Conservation (phyloP, 495 filamentous ascomycete genomes). For the Rhizodiscina lignyota region DNA sequence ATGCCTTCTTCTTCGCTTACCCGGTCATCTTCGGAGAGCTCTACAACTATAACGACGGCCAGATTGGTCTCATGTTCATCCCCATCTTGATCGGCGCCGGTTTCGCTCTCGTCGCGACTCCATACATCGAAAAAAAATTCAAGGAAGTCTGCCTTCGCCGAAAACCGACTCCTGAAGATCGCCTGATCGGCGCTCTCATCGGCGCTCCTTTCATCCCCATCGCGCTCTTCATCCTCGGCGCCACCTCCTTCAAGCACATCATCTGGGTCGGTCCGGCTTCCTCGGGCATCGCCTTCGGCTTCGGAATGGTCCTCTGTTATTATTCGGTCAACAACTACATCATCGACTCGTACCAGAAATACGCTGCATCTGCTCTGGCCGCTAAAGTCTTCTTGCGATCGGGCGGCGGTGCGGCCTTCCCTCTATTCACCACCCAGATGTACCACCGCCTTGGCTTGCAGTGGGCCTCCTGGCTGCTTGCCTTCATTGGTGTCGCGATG, state of each 20-base stretch:
- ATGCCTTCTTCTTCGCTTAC: conserved; percentile 21
- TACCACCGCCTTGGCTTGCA: conserved; percentile 19
- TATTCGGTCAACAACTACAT: conserved; percentile 18
- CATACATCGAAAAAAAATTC: no score
- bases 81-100: conserved; percentile 11
- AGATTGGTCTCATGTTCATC: conserved; percentile 13
- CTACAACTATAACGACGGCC: conserved; percentile 18
- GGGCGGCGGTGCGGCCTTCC: conserved; percentile 21
- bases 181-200: conserved; percentile 11
- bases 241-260: conserved; percentile 8
- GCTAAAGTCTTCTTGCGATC: conserved; percentile 22
- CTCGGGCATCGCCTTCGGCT: conserved; percentile 10
- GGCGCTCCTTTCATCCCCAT: conserved; percentile 12
- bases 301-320: conserved; percentile 12
- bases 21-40: conserved; percentile 15
- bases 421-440: conserved; percentile 17
- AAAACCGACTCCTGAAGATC: conserved; percentile 18
- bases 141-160: no score
- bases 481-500: conserved; percentile 16
- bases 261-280: conserved; percentile 14
- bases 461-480: conserved; percentile 20
- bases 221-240: conserved; percentile 15
- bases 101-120: no score
- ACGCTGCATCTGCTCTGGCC: conserved; percentile 22
- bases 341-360: conserved; percentile 22